Percentiles rank a stretch among this genome's conserved stretches.
phyloP scores from a whole-genome alignment of 1,284 basidiomycete species.

The Cystobasidiaceae sp. region DNA sequence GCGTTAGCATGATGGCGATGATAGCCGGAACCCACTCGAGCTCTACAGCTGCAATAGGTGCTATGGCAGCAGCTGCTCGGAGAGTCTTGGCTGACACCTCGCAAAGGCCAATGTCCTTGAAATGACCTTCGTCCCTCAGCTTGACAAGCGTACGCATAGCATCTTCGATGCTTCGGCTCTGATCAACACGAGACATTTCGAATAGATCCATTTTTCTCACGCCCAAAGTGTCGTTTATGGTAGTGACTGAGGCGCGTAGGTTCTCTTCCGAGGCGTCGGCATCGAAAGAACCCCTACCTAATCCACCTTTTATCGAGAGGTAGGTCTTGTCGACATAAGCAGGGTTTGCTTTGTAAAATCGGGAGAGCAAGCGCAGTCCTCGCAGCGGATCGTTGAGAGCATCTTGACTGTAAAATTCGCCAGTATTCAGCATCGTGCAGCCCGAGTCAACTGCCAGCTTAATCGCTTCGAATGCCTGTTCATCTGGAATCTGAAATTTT shows the following conservation, averaged over 20 bases:
- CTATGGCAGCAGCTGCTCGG: constrained; percentile 35
- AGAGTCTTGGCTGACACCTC: constrained; percentile 39
- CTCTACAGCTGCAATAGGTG: constrained; percentile 39
- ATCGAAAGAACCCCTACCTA: constrained; percentile 23
- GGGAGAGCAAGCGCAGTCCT: constrained; percentile 36
- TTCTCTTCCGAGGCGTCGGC: constrained; percentile 31
- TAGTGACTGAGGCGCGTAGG: neutral
- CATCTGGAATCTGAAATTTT: constrained; percentile 34
- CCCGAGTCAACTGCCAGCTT: constrained; percentile 31
- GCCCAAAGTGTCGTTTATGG: constrained; percentile 37
- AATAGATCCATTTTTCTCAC: constrained; percentile 43
- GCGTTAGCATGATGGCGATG: neutral
- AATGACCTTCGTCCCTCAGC: constrained; percentile 41
- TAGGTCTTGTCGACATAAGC: constrained; percentile 40
- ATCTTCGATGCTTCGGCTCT: constrained; percentile 8
- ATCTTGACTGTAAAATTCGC: constrained; percentile 38
- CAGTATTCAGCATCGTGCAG: constrained; percentile 17
- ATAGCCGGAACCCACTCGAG: constrained; percentile 34
- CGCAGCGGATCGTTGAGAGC: constrained; percentile 12
- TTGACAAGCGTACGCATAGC: constrained; percentile 36
- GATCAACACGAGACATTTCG: constrained; percentile 37
- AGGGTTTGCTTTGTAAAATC: constrained; percentile 42
- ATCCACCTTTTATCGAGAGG: constrained; percentile 42
- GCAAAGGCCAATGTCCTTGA: constrained; percentile 42
- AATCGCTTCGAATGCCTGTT: constrained; percentile 39